Evolutionary conservation across 352 stramenopile species (phyloP), one percentile per base, ranked within the genome.

Genomic region (Thraustochytrium striatum): DNA sequence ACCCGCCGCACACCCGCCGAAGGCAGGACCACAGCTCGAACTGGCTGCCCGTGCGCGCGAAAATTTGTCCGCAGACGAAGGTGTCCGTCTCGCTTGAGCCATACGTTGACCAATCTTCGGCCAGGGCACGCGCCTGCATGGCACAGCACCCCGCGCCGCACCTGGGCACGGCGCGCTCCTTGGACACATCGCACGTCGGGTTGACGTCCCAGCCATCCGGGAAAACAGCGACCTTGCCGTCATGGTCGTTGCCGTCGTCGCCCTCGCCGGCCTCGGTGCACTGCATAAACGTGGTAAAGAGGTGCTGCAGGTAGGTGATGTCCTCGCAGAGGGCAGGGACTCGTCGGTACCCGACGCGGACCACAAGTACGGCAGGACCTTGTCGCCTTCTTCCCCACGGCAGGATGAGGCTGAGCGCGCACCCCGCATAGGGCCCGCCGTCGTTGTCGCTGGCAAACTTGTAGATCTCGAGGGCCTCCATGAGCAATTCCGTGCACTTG

Each of bases 51-150:
- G 35, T 38, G 8, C 35, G 35, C 21, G 21, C 35, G 30, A 33
- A 9, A 33, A 70, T 70, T 28, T 70, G 59, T 2, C 59, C 59
- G 41, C 59, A 70, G 13, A 9, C 53, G 59, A 70, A 70, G 13
- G 33, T 21, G 59, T 70, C 35, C 25, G 35, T 50, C 25, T 33
- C 35, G 3, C 50, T 53, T 50, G 59, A 33, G 41, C 59, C 53
- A 13, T n/a, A 55, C 35, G 59, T 70, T 70, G 3, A 33, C 59
- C 7, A 57, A 13, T 13, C 25, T 35, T n/a, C n/a, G n/a, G n/a
- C n/a, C 36, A 55, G 3, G 41, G 53, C 3, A 5, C 35, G 28
- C 2, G 50, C 59, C 19, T 57, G 19, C 21, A 70, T 33, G 5
- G 50, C 59, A 32, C 59, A 70, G 59, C 59, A 70, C 9, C 16